Base-by-base conservation (phyloP, 345 rosid genomes). In the Salix purpurea region DNA sequence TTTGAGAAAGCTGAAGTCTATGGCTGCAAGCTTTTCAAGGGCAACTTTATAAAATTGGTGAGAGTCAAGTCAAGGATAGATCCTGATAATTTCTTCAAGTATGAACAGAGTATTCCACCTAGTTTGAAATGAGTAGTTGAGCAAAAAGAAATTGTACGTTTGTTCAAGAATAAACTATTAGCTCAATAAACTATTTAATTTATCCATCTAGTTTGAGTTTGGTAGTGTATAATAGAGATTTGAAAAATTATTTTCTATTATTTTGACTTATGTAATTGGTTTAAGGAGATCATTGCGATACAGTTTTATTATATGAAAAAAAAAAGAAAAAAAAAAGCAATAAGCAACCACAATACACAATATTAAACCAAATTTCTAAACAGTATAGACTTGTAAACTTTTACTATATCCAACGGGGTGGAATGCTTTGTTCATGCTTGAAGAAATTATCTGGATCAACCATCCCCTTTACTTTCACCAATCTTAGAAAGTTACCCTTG, bases 31-130 rank as follows among this genome's bases (percentile, higher is more conserved):
- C 26, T 34, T 18, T 73, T 61, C 69, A 73, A 39, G 12, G 7
- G 42, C 26, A 61, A 61, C 18, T 73, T 73, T 52, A 48, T 13
- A 11, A 42, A 39, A 26, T 19, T 73, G 69, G 65, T 26, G 23
- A 13, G 7, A 23, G 68, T 62, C 11, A 73, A 73, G 76, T 2
- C 28, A 7, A 42, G 2, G 26, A 37, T 62, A 14, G 76, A 73
- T 62, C 76, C 76, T 28, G 37, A 62, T 9, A 61, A 73, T 23
- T 73, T 73, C 19, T 73, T 73, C 67, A 8, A 44, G 69, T 39
- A 73, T 42, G 76, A 73, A 39, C 76, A 64, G 10, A 73, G 76
- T 21, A 54, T 52, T 21, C 74, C 74, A 32, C 13, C 11, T 3
- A 24, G 62, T n/a, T n/a, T 58, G 62, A 11, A 24, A n/a, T 58